A percentile compares a stretch with the other conserved stretches of the same genome.
Conservation (phyloP, 495 filamentous ascomycete genomes). For the Pyrenula massariospora region DNA sequence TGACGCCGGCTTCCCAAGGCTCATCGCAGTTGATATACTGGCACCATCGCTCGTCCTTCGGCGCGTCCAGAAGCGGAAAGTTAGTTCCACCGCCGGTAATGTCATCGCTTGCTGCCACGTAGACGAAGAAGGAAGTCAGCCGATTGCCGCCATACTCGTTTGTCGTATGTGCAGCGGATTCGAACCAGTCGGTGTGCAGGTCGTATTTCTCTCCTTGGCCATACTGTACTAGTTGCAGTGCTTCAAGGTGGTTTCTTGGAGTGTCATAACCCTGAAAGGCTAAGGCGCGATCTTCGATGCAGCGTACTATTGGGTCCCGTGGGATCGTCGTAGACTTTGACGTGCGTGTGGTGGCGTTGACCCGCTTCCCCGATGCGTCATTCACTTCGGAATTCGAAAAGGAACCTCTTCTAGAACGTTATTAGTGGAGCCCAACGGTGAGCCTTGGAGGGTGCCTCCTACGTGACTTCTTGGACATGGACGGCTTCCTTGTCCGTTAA, state of each 20-base stretch:
- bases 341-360: background rate
- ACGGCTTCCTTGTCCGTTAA: conserved; percentile 32
- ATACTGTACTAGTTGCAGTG: conserved; percentile 43
- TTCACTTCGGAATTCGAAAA: background rate
- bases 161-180: conserved; percentile 16
- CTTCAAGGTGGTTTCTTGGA: conserved; percentile 23
- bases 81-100: conserved; percentile 52
- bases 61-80: conserved; percentile 38
- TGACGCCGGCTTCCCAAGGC: conserved; percentile 43
- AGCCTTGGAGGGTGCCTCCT: too few species aligned
- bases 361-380: background rate
- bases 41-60: conserved; percentile 39
- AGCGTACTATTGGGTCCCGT: conserved; percentile 49
- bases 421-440: too few species aligned
- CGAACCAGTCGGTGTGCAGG: conserved; percentile 43
- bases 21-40: conserved; percentile 46
- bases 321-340: background rate
- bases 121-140: conserved; percentile 51
- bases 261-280: conserved; percentile 49
- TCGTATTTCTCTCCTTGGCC: conserved; percentile 33
- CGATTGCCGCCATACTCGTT: conserved; percentile 24
- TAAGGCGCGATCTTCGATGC: conserved; percentile 57
- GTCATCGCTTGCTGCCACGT: conserved; percentile 32
- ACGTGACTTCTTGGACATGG: conserved; percentile 40
- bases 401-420: background rate